Evolutionary conservation across 2,329 filamentous ascomycete species (phyloP).

Genomic region (Fusarium nisikadoi): DNA sequence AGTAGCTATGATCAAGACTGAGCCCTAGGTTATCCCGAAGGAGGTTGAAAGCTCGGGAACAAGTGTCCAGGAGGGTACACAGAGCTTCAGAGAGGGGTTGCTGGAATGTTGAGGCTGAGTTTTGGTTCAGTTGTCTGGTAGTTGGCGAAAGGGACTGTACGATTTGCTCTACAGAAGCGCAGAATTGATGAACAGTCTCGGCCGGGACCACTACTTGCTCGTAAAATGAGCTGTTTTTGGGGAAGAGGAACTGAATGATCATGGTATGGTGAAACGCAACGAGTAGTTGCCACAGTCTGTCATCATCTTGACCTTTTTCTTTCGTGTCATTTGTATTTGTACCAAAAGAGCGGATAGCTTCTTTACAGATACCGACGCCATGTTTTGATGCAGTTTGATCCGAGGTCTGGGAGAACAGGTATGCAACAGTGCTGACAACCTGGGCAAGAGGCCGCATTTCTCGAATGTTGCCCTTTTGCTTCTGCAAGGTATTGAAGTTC

Average conservation of each 20-base stretch:
- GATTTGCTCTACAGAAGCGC: constrained; percentile 45
- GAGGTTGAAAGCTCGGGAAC: constrained; percentile 44
- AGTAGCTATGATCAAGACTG: constrained; percentile 34
- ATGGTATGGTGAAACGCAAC: constrained; percentile 49
- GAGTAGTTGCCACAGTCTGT: constrained; percentile 42
- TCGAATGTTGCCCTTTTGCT: constrained; percentile 48
- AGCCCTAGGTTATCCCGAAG: constrained; percentile 35
- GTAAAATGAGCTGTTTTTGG: constrained; percentile 29
- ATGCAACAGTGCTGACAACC: constrained; percentile 47
- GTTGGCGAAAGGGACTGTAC: constrained; percentile 39
- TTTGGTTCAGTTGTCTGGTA: constrained; percentile 36
- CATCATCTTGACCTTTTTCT: constrained; percentile 28
- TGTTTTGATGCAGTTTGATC: constrained; percentile 41
- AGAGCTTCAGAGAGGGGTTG: constrained; percentile 44
- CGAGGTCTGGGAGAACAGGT: constrained; percentile 36
- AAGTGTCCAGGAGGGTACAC: constrained; percentile 48
- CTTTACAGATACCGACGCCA: constrained; percentile 41
- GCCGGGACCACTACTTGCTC: constrained; percentile 32
- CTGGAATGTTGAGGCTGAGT: constrained; percentile 33
- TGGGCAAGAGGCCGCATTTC: constrained; percentile 52
- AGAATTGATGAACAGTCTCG: constrained; percentile 46
- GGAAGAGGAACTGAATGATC: constrained; percentile 50
- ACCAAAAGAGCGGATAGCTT: constrained; percentile 44
- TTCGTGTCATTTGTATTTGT: constrained; percentile 27
- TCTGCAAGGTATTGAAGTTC: constrained; percentile 51